phyloP scores from a whole-genome alignment of 768 basidiomycete species.

The Clathrus columnatus region DNA sequence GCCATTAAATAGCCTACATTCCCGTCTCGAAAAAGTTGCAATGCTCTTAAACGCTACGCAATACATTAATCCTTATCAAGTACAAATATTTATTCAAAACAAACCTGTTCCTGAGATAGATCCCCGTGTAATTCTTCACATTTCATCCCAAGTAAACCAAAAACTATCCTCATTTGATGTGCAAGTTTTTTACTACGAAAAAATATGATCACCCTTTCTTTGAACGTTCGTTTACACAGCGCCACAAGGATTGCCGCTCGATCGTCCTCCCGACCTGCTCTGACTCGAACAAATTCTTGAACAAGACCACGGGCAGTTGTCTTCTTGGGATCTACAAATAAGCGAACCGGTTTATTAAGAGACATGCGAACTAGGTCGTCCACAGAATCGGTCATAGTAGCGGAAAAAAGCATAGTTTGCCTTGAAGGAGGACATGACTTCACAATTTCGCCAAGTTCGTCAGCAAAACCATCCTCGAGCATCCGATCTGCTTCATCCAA shows the following conservation, averaged over 20 bases:
- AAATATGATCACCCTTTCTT: constrained; percentile 80
- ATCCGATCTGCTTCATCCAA: constrained; percentile 98
- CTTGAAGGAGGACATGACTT: constrained; percentile 78
- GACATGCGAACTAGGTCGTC: constrained; percentile 91
- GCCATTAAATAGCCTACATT: constrained; percentile 89
- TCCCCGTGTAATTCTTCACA: constrained; percentile 94
- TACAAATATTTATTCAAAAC: constrained; percentile 18
- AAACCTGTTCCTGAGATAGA: constrained; percentile 89
- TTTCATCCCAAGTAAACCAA: constrained; percentile 79
- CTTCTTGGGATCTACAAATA: constrained; percentile 93
- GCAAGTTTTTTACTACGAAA: constrained; percentile 94
- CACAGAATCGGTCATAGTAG: constrained; percentile 97
- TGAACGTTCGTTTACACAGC: constrained; percentile 84
- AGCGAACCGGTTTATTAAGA: constrained; percentile 82
- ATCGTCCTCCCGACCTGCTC: constrained; percentile 68
- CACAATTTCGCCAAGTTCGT: constrained; percentile 91
- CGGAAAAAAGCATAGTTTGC: constrained; percentile 98
- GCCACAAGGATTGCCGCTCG: constrained; percentile 69
- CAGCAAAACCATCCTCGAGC: constrained; percentile 91
- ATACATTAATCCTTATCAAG: constrained; percentile 1
- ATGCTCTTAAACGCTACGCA: constrained; percentile 69
- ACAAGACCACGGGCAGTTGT: constrained; percentile 76
- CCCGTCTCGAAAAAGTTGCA: constrained; percentile 83
- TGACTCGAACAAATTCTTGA: constrained; percentile 93
- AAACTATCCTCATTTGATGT: constrained; percentile 93